Base-by-base conservation (phyloP, 768 basidiomycete genomes). In the Dacryopinax spathularia region DNA sequence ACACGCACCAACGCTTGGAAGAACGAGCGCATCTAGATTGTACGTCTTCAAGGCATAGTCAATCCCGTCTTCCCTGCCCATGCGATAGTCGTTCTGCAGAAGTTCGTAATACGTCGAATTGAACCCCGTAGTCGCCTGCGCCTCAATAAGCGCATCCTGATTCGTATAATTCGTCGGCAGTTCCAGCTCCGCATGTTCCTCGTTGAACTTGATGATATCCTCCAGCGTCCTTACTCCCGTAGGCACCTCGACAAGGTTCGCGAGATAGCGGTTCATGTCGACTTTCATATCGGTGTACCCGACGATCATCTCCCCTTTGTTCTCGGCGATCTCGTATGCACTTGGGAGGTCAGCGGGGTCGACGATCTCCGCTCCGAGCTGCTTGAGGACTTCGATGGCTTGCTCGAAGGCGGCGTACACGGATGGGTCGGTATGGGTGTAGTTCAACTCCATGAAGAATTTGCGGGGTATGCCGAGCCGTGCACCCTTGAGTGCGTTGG, bases 251-350 rank as follows among this genome's bases (percentile, higher is more conserved):
- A 79, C 65, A 15, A 86, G 73, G 1, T 68, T 73, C 22, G 77
- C 66, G 27, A 80, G 78, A 63, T 81, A 86, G 25, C 72, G 72
- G 63, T 81, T 76, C 29, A 86, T 64, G 63, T 83, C 77, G n/a
- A 82, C 72, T 84, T 85, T 86, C 73, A 86, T 82, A 65, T 86
- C 84, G 0, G 76, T 73, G 12, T 75, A 66, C n/a, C 82, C 65
- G 2, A 85, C 84, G 16, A 81, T 70, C 0, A 75, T 79, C 69
- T 86, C 84, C 62, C 83, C 82, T 0, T 64, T 62, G n/a, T 56
- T 62, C 5, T 56, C 10, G 13, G 20, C 25, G 1, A 70, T 69
- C 60, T 75, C 79, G 13, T 74, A 74, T 0, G 69, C 66, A 0
- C 78, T 76, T 63, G 35, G 67, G 2, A 68, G 31, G 56, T 70